A percentile compares a stretch with the other conserved stretches of the same genome.
Conservation (phyloP, 371 early-diverging fungal species). For the Entomophthora muscae region DNA sequence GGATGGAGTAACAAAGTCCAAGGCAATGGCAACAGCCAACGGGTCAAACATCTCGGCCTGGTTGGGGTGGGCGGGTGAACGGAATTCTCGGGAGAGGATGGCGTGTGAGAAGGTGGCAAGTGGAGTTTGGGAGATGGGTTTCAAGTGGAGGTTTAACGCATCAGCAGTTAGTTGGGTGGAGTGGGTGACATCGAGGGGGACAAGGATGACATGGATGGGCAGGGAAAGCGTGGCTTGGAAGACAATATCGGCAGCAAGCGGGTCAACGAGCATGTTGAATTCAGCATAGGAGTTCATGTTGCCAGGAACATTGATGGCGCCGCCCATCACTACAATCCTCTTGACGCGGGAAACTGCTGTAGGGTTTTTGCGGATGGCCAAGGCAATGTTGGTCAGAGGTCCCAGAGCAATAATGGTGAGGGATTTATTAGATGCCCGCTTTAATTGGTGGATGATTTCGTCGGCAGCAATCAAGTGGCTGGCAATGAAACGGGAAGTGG, state of each 20-base stretch:
- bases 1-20: no score
- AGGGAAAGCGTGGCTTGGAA: constrained; percentile 22
- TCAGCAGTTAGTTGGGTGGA: no score
- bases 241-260: constrained; percentile 25
- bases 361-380: constrained; percentile 27
- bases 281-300: constrained; percentile 30
- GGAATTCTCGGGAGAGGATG: no score
- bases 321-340: constrained; percentile 29
- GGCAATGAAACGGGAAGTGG: constrained; percentile 7
- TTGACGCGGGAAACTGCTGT: constrained; percentile 24
- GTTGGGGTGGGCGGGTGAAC: no score
- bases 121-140: no score
- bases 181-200: no score
- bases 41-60: no score
- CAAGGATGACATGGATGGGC: no score
- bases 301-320: constrained; percentile 16
- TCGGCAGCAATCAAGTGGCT: constrained; percentile 18
- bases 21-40: no score
- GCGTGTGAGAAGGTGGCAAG: no score
- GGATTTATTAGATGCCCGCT: constrained; percentile 21
- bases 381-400: constrained; percentile 32
- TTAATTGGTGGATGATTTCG: constrained; percentile 24
- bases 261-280: constrained; percentile 31
- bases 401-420: constrained; percentile 28
- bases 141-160: no score